phyloP scores from a whole-genome alignment of 1,284 basidiomycete species.

The Pyrrhoderma noxium region DNA sequence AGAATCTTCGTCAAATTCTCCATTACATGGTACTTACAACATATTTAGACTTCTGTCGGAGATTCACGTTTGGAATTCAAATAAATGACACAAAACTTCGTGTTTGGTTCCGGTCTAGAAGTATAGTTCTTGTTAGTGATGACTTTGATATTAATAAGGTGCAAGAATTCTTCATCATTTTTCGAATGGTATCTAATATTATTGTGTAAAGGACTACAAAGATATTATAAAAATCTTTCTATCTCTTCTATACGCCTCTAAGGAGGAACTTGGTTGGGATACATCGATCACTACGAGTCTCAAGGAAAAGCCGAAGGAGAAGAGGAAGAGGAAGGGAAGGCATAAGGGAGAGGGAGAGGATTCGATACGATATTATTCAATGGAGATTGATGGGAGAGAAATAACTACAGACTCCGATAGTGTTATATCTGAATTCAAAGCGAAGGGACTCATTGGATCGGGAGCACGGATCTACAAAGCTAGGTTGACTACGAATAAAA shows the following conservation, averaged over 20 bases:
- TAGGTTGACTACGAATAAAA: not conserved
- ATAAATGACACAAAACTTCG: conserved; percentile 12
- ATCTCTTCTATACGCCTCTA: conserved; percentile 1
- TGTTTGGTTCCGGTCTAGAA: not conserved
- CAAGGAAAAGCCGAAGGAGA: too few relatives aligned
- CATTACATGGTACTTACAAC: conserved; percentile 13
- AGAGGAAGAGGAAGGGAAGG: not conserved
- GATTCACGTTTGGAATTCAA: conserved; percentile 17
- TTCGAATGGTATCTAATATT: not conserved
- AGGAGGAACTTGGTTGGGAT: conserved; percentile 5
- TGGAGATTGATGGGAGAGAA: not conserved
- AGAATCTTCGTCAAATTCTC: not conserved
- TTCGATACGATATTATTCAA: not conserved
- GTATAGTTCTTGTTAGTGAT: too few relatives aligned
- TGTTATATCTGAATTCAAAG: not conserved
- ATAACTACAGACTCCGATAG: not conserved
- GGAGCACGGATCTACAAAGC: not conserved
- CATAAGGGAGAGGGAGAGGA: too few relatives aligned
- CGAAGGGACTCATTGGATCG: not conserved
- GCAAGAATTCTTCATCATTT: not conserved
- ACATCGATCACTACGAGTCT: not conserved
- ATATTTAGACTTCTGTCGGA: conserved; percentile 15
- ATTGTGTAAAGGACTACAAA: not conserved
- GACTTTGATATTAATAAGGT: too few relatives aligned
- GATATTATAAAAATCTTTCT: not conserved